phyloP scores from a whole-genome alignment of 2,329 filamentous ascomycete genomes.

The Arthroderma sp. region DNA sequence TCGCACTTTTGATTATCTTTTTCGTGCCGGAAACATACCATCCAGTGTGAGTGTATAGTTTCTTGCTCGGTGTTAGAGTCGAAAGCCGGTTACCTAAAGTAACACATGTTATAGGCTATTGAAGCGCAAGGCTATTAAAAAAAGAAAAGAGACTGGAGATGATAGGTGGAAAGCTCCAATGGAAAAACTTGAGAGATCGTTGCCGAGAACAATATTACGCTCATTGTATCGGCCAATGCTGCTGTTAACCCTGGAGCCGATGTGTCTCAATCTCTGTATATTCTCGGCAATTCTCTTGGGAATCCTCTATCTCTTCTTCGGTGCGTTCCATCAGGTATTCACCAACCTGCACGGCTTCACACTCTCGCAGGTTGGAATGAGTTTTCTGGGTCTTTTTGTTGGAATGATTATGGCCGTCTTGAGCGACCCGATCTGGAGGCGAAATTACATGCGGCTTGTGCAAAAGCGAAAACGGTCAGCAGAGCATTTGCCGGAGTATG shows the following conservation, averaged over 20 bases:
- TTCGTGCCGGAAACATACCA: conserved; percentile 82
- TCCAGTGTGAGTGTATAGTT: conserved; percentile 28
- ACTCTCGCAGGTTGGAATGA: conserved; percentile 65
- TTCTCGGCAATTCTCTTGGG: conserved; percentile 29
- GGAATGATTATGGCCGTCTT: conserved; percentile 34
- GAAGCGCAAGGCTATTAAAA: conserved; percentile 53
- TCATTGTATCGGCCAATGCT: too few species aligned
- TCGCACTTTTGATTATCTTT: conserved; percentile 51
- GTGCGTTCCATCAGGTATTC: conserved; percentile 54
- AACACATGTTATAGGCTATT: conserved; percentile 37
- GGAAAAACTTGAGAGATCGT: too few species aligned
- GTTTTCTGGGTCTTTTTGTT: conserved; percentile 49
- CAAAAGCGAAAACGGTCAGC: conserved; percentile 21
- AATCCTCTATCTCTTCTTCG: conserved; percentile 23
- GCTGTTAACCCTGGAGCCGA: conserved; percentile 36
- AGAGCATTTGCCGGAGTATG: conserved; percentile 38
- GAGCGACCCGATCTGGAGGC: conserved; percentile 36
- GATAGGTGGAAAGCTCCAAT: conserved; percentile 21
- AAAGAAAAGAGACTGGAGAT: conserved; percentile 67
- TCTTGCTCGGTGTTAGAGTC: too few species aligned
- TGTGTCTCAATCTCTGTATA: conserved; percentile 35
- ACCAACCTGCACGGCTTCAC: conserved; percentile 59
- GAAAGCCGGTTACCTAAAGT: neutral
- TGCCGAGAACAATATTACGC: too few species aligned
- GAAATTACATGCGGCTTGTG: conserved; percentile 30